Evolutionary conservation across 2,329 filamentous ascomycete genomes (phyloP), one percentile per base, ranked within the genome.

Genomic region (Rhynchosporium agropyri): DNA sequence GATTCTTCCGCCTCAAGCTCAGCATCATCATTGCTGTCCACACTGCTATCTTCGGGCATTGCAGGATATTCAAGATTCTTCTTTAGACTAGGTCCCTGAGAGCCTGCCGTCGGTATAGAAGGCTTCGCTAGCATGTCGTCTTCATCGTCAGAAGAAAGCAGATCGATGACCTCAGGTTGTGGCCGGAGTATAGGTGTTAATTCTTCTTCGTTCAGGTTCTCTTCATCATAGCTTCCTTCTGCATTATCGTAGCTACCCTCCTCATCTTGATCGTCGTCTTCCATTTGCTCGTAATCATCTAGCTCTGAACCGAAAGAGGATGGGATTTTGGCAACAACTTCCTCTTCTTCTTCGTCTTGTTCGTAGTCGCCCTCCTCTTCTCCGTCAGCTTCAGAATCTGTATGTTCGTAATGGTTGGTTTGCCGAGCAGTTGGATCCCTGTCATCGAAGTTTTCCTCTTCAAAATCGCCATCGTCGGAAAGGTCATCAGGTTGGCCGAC

Each of bases 71-170:
- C 63, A 0, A 66, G 61, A 33, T 29, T 28, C 36, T 10, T 45
- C 51, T 54, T 20, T 76, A 75, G 3, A 63, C 67, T 43, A 63
- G 59, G 38, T 62, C 15, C 38, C 13, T 38, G 20, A 13, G 36
- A 20, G 10, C 15, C 45, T 49, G 26, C n/a, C 40, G 55, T 26
- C 3, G 38, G 10, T 13, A n/a, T 12, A 15, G 62, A n/a, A 26
- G 61, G 13, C 20, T 53, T 28, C 4, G 42, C 40, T 61, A 57
- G 57, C 2, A 28, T 61, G 26, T 64, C 67, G n/a, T 73, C 71
- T 58, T 75, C 73, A 6, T 74, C 72, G 51, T 74, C 73, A n/a
- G 73, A 74, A 26, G 73, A 75, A 10, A 75, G 63, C 26, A 75
- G 63, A 31, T 74, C 71, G 20, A 75, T 75, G 26, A 75, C 61